Conservation (phyloP, 768 basidiomycete genomes). For the Panus rudis region DNA sequence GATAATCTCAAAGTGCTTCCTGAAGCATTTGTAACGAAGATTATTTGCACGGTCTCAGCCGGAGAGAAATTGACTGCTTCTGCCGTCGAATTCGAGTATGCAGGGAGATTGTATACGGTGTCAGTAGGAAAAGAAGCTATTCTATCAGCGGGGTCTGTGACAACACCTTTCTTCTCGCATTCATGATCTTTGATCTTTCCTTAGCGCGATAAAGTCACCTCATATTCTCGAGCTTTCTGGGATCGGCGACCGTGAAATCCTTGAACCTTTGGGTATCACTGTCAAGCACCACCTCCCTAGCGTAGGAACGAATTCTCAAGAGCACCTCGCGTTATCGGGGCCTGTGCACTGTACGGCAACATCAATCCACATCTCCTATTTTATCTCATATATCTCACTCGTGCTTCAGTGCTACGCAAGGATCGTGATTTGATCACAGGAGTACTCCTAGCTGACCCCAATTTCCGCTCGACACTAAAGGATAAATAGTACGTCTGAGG, state of each 20-base stretch:
- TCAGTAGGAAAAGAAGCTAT: conserved; percentile 45
- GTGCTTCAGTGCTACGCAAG: conserved; percentile 4
- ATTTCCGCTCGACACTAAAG: too few relatives aligned
- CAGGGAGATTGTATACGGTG: conserved; percentile 25
- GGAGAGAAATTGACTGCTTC: conserved; percentile 29
- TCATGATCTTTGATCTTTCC: not conserved
- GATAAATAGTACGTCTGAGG: too few relatives aligned
- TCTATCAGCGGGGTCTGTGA: conserved; percentile 9
- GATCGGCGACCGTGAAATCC: conserved; percentile 31
- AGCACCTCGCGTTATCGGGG: too few relatives aligned
- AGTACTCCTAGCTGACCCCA: too few relatives aligned
- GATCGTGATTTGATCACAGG: conserved; percentile 2
- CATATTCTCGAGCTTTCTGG: conserved; percentile 44
- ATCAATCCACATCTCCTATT: not conserved
- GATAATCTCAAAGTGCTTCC: conserved; percentile 24
- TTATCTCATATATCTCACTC: not conserved
- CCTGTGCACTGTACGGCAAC: conserved; percentile 10
- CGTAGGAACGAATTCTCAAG: conserved; percentile 42
- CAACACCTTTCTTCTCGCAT: conserved; percentile 6
- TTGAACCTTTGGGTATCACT: conserved; percentile 27
- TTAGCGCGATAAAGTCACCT: conserved; percentile 36
- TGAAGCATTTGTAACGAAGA: conserved; percentile 23
- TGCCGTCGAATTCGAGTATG: conserved; percentile 39
- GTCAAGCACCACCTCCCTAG: conserved; percentile 33
- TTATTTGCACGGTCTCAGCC: conserved; percentile 12